Conservation (phyloP, 345 rosid genomes). For the Fremontodendron californicum region DNA sequence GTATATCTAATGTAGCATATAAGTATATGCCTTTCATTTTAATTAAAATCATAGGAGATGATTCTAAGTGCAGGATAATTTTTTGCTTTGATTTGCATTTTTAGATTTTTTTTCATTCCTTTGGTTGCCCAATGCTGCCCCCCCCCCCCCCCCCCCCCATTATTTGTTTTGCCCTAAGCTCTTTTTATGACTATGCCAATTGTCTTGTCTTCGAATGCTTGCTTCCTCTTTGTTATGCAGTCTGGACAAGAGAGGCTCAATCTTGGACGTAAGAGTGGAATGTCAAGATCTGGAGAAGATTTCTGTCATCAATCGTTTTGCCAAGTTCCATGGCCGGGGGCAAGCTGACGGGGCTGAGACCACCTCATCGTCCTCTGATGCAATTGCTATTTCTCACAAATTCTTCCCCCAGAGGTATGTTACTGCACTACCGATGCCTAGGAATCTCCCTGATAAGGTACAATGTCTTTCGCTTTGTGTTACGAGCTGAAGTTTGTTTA, state of each 20-base stretch:
- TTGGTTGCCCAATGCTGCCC: constrained; percentile 6
- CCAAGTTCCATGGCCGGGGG: constrained; percentile 73
- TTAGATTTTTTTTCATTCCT: constrained; percentile 2
- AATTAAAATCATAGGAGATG: neutral
- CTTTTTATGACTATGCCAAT: neutral
- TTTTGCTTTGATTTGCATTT: neutral
- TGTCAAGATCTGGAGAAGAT: constrained; percentile 78
- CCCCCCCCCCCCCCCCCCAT: too few relatives aligned
- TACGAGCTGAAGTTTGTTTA: too few relatives aligned
- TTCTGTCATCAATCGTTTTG: constrained; percentile 87
- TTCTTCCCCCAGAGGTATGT: constrained; percentile 77
- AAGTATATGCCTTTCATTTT: too few relatives aligned
- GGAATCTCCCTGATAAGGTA: constrained; percentile 79
- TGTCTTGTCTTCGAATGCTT: constrained; percentile 2
- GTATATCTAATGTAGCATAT: too few relatives aligned
- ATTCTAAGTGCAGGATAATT: neutral
- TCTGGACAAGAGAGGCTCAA: constrained; percentile 58
- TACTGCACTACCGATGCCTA: constrained; percentile 76
- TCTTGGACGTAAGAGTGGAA: constrained; percentile 72
- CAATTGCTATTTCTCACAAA: constrained; percentile 37
- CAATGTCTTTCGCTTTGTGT: constrained; percentile 56
- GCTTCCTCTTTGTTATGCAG: constrained; percentile 39
- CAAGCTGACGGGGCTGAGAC: constrained; percentile 50
- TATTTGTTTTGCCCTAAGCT: neutral
- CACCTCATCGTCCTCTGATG: constrained; percentile 40